A percentile compares a stretch with the other conserved stretches of the same genome.
phyloP scores from a whole-genome alignment of 805 yeast species.

The Candida loeiensis region DNA sequence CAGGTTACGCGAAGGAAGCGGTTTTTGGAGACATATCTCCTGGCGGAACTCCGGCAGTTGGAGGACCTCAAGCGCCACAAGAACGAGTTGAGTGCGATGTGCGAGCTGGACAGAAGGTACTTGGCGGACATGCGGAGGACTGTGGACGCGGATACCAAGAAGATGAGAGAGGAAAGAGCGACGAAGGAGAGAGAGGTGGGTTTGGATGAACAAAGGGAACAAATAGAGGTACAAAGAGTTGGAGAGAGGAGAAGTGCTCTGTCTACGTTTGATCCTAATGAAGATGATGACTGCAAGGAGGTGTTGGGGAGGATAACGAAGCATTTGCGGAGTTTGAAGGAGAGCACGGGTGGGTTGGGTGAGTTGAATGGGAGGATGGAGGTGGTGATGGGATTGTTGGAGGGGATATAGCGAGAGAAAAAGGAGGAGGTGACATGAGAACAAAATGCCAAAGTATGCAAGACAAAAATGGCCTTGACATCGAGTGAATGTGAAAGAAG shows the following conservation, averaged over 20 bases:
- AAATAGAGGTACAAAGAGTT: neutral
- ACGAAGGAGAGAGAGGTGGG: constrained; percentile 5
- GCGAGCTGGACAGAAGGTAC: constrained; percentile 32
- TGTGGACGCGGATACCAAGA: constrained; percentile 9
- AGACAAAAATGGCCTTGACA: no score
- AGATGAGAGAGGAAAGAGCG: constrained; percentile 5
- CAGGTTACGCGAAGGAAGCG: constrained; percentile 21
- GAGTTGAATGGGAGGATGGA: constrained; percentile 16
- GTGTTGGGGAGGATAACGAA: constrained; percentile 14
- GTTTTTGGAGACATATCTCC: constrained; percentile 33
- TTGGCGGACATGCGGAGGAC: constrained; percentile 28
- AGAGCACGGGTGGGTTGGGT: constrained; percentile 13
- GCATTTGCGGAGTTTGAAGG: constrained; percentile 15
- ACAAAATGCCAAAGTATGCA: neutral
- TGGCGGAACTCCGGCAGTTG: constrained; percentile 39
- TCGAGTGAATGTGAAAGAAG: no score
- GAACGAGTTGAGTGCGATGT: constrained; percentile 19
- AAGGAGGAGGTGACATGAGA: neutral
- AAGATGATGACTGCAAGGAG: constrained; percentile 15
- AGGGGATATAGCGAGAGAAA: constrained; percentile 10
- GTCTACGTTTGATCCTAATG: constrained; percentile 10
- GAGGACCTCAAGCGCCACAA: constrained; percentile 28
- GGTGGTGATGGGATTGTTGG: constrained; percentile 13
- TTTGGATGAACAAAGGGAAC: neutral
- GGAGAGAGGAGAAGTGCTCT: neutral